Conservation (phyloP, 2,329 filamentous ascomycete genomes). For the Alternaria burnsii region DNA sequence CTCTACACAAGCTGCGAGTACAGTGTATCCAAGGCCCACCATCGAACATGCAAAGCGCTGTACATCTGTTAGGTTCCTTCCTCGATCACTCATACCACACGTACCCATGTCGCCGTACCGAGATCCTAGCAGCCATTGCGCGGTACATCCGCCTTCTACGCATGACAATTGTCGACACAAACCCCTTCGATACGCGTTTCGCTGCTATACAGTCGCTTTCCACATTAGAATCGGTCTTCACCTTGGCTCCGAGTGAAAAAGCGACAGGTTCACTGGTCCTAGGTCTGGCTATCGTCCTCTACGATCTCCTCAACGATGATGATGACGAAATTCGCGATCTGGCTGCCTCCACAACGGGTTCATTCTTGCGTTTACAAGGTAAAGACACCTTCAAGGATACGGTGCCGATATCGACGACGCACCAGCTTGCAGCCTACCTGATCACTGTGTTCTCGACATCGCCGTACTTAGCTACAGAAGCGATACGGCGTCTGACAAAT, state of each 20-base stretch:
- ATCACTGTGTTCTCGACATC: slow-evolving; percentile 46
- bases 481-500: slow-evolving; percentile 52
- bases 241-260: slow-evolving; percentile 19
- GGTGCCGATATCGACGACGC: slow-evolving; percentile 60
- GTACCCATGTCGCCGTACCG: slow-evolving; percentile 12
- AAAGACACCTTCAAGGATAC: slow-evolving; percentile 41
- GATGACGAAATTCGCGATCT: slow-evolving; percentile 84
- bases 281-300: slow-evolving; percentile 56
- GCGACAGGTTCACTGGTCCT: slow-evolving; percentile 28
- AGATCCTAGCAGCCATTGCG: slow-evolving; percentile 20
- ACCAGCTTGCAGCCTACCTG: slow-evolving; percentile 49
- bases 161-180: slow-evolving; percentile 43
- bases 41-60: slow-evolving; percentile 42
- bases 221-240: slow-evolving; percentile 50
- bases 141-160: slow-evolving; percentile 44
- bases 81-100: slow-evolving; percentile 37
- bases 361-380: slow-evolving; percentile 53
- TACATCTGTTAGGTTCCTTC: slow-evolving; percentile 44
- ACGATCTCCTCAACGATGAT: slow-evolving; percentile 72
- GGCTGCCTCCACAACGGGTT: slow-evolving; percentile 62
- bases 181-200: slow-evolving; percentile 70
- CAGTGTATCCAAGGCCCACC: slow-evolving; percentile 41
- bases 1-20: slow-evolving; percentile 32
- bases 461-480: slow-evolving; percentile 43
- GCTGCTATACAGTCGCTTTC: slow-evolving; percentile 66